Evolutionary conservation across 1,284 basidiomycete genomes (phyloP).

Genomic region (Leccinum fuscescens): DNA sequence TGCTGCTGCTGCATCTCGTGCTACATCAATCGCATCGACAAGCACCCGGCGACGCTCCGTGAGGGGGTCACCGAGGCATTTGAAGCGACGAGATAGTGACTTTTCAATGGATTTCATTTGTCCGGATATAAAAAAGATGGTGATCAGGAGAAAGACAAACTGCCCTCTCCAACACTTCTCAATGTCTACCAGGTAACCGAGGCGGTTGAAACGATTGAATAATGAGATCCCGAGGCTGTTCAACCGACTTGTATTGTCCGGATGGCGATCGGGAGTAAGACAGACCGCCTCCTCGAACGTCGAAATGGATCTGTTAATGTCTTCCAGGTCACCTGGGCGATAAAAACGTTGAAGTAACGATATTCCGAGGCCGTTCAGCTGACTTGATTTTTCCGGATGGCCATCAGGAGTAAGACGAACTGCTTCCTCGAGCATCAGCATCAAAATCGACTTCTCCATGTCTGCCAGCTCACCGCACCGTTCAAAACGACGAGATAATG

Average conservation of each 20-base stretch:
- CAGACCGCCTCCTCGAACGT: not conserved
- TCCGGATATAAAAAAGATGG: not conserved
- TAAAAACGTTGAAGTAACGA: not conserved
- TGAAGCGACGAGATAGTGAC: not conserved
- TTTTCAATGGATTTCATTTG: not conserved
- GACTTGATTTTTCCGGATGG: not conserved
- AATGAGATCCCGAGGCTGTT: not conserved
- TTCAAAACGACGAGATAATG: not conserved
- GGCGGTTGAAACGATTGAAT: not conserved
- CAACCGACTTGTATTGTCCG: not conserved
- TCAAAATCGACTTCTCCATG: not conserved
- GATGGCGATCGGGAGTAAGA: not conserved
- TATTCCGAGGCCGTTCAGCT: not conserved
- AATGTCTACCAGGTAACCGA: not conserved
- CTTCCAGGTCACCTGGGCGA: not conserved
- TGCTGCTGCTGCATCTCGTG: not conserved
- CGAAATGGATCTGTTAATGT: not conserved
- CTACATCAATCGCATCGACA: not conserved
- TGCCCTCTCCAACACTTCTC: not conserved
- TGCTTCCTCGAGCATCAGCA: not conserved
- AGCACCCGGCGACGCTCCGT: conserved; percentile 1
- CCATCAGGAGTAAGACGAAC: not conserved
- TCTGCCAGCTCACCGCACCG: not conserved
- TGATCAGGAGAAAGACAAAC: not conserved
- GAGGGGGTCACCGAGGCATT: not conserved